A percentile compares a stretch with the other conserved stretches of the same genome.
Conservation (phyloP, 1,284 basidiomycete species). For the Cryptococcus wingfieldii region DNA sequence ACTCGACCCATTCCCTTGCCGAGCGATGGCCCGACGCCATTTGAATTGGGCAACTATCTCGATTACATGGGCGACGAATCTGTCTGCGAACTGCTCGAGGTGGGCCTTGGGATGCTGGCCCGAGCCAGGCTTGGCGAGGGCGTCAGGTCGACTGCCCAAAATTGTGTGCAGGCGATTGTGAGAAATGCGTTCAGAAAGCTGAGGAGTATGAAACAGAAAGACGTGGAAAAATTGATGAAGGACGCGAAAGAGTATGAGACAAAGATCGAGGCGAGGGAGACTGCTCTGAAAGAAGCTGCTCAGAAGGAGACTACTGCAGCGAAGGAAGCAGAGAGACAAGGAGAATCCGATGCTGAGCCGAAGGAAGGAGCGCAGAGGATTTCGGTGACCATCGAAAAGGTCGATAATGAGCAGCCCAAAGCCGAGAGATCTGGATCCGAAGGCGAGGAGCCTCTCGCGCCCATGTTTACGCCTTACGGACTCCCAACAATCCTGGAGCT, state of each 20-base stretch:
- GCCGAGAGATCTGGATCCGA: not conserved
- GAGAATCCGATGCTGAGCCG: not conserved
- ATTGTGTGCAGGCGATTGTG: constrained; percentile 85
- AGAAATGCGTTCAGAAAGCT: constrained; percentile 75
- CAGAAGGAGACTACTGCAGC: not conserved
- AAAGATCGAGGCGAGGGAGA: not conserved
- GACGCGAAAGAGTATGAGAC: constrained; percentile 21
- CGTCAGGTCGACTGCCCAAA: constrained; percentile 79
- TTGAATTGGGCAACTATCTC: constrained; percentile 49
- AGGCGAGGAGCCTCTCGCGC: constrained; percentile 1
- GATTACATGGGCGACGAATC: constrained; percentile 78
- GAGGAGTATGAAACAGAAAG: constrained; percentile 53
- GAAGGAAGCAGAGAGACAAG: not conserved
- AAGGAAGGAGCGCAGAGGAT: constrained; percentile 16
- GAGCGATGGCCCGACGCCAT: constrained; percentile 26
- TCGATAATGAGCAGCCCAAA: constrained; percentile 3
- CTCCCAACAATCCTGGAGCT: constrained; percentile 90
- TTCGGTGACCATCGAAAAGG: not conserved
- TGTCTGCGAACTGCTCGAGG: constrained; percentile 98
- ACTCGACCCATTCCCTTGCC: constrained; percentile 53
- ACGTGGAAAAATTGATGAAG: constrained; percentile 38
- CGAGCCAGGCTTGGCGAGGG: constrained; percentile 82
- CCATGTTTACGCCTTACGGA: constrained; percentile 60
- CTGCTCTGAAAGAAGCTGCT: not conserved
- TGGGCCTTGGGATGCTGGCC: constrained; percentile 93